Conservation (phyloP, 768 basidiomycete genomes). For the Mycena haematopus region DNA sequence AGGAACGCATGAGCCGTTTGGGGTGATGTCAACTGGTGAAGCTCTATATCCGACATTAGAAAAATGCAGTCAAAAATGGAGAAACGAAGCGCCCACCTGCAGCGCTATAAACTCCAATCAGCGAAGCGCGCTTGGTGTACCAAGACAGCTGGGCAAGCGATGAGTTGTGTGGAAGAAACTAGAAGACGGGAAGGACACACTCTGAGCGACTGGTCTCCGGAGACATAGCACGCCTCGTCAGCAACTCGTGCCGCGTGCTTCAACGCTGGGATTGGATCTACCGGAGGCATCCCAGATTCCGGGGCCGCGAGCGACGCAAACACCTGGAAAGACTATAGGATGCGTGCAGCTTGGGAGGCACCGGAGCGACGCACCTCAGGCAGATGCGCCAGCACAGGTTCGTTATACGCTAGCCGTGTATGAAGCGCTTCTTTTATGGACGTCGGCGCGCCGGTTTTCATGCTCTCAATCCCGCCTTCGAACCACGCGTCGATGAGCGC, state of each 20-base stretch:
- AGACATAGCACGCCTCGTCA: conserved; percentile 70
- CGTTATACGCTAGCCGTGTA: conserved; percentile 67
- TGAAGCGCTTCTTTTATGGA: conserved; percentile 60
- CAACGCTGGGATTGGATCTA: conserved; percentile 67
- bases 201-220: conserved; percentile 60
- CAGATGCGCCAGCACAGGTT: conserved; percentile 66
- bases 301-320: conserved; percentile 72
- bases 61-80: neutral
- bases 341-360: neutral
- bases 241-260: conserved; percentile 68
- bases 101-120: conserved; percentile 74
- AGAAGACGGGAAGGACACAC: conserved; percentile 44
- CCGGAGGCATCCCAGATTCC: conserved; percentile 49
- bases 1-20: conserved; percentile 70
- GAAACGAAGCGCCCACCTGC: conserved; percentile 52
- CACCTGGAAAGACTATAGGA: conserved; percentile 53
- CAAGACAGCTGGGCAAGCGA: conserved; percentile 60
- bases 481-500: conserved; percentile 79
- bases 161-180: conserved; percentile 8
- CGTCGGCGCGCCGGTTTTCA: conserved; percentile 40
- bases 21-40: conserved; percentile 85
- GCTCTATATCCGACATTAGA: conserved; percentile 48
- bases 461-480: conserved; percentile 63
- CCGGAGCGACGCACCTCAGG: conserved; percentile 62
- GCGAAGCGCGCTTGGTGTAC: conserved; percentile 71